Evolutionary conservation across 2,329 filamentous ascomycete species (phyloP).

Genomic region (Pseudogymnoascus sp.): DNA sequence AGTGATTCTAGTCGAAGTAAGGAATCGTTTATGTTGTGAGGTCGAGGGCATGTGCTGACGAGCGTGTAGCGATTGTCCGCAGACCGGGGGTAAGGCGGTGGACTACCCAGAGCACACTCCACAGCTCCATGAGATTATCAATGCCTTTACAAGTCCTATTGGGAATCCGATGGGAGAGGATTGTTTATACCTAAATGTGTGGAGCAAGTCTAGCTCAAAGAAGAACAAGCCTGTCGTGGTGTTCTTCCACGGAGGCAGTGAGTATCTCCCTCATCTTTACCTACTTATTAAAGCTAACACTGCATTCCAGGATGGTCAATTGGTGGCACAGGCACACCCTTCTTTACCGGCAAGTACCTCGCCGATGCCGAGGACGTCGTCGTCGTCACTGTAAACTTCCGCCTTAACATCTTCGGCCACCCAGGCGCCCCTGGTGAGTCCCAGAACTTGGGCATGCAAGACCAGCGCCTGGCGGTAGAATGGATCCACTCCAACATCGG

Average conservation of each 20-base stretch:
- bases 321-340: background rate
- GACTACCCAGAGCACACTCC: constrained; percentile 3
- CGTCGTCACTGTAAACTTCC: constrained; percentile 18
- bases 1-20: background rate
- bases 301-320: background rate
- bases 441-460: constrained; percentile 44
- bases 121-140: background rate
- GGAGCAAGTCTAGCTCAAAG: background rate
- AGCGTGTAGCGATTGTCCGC: background rate
- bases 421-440: background rate
- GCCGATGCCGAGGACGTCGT: constrained; percentile 15
- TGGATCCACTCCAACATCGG: constrained; percentile 45
- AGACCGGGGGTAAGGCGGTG: background rate
- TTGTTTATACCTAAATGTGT: constrained; percentile 10
- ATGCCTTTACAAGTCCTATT: background rate
- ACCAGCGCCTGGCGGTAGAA: constrained; percentile 41
- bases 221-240: constrained; percentile 1
- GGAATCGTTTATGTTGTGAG: background rate
- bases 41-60: background rate
- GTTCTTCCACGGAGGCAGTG: background rate
- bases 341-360: constrained; percentile 9
- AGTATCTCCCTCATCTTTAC: background rate
- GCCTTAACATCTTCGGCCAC: constrained; percentile 10
- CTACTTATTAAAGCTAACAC: background rate
- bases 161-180: constrained; percentile 10